These are phyloP conservation scores for Tulasnella sp. DNA, from an alignment of 768 basidiomycete genomes.

Conservation along the genomic window DNA sequence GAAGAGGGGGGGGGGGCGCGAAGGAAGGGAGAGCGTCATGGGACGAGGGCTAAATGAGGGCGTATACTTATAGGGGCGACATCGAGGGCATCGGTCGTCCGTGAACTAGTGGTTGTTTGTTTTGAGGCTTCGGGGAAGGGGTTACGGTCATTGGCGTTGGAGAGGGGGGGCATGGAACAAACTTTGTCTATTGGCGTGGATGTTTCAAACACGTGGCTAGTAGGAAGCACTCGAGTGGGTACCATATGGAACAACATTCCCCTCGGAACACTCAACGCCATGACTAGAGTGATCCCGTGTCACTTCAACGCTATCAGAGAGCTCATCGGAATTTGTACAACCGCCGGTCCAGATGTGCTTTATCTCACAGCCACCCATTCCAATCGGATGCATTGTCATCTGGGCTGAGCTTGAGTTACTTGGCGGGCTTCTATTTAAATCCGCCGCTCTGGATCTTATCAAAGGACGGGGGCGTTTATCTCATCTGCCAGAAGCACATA, in stretches of 20 bases:
- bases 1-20: background rate
- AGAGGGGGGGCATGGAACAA: background rate
- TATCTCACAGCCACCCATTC: background rate
- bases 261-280: conserved; percentile 1
- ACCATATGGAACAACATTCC: background rate
- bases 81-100: background rate
- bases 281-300: background rate
- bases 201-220: conserved; percentile 4
- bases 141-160: background rate
- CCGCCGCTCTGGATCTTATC: background rate
- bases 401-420: conserved; percentile 7
- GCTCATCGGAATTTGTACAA: background rate
- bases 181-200: conserved; percentile 16
- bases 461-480: background rate
- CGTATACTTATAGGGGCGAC: background rate
- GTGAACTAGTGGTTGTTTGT: background rate
- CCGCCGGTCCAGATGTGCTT: background rate
- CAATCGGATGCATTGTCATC: background rate
- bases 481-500: background rate
- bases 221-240: background rate
- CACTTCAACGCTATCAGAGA: background rate
- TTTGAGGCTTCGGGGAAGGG: background rate
- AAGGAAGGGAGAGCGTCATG: background rate
- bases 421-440: conserved; percentile 15
- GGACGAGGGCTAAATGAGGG: background rate